Conservation (phyloP, 2,329 filamentous ascomycete species). For the Amauroascus niger region DNA sequence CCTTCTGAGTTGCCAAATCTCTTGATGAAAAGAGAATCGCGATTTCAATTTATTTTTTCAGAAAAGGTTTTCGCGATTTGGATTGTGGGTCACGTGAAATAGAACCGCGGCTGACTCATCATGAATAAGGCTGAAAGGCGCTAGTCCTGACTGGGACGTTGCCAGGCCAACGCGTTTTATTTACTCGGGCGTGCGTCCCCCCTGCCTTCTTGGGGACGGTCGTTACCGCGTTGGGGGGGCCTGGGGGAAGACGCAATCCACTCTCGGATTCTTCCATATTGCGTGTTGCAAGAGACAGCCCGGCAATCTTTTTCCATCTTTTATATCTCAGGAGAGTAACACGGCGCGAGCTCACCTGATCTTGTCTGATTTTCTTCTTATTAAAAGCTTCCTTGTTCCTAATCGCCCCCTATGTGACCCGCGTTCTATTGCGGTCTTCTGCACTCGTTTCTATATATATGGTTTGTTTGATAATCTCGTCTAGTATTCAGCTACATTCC, state of each 20-base stretch:
- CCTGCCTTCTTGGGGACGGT: not conserved
- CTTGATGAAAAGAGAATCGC: slow-evolving; percentile 19
- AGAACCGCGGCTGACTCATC: not conserved
- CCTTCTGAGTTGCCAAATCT: slow-evolving; percentile 36
- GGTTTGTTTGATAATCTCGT: not conserved
- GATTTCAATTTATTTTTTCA: slow-evolving; percentile 19
- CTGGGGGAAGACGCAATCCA: no score
- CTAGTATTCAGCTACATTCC: not conserved
- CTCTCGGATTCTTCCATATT: no score
- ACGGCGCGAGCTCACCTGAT: not conserved
- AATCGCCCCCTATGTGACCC: not conserved
- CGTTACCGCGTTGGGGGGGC: not conserved
- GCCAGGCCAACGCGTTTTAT: slow-evolving; percentile 16
- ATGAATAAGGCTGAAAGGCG: slow-evolving; percentile 9
- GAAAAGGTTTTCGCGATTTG: slow-evolving; percentile 17
- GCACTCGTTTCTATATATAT: not conserved
- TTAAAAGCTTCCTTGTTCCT: not conserved
- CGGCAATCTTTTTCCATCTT: not conserved
- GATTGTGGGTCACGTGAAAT: slow-evolving; percentile 28
- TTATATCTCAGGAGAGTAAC: not conserved
- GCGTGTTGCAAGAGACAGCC: not conserved
- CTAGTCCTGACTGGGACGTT: slow-evolving; percentile 16
- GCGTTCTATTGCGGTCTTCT: not conserved
- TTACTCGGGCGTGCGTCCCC: slow-evolving; percentile 9
- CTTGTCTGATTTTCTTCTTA: not conserved